A percentile compares a stretch with the other conserved stretches of the same genome.
Evolutionary conservation across 495 filamentous ascomycete genomes (phyloP).

Genomic region (Neurospora sp.): DNA sequence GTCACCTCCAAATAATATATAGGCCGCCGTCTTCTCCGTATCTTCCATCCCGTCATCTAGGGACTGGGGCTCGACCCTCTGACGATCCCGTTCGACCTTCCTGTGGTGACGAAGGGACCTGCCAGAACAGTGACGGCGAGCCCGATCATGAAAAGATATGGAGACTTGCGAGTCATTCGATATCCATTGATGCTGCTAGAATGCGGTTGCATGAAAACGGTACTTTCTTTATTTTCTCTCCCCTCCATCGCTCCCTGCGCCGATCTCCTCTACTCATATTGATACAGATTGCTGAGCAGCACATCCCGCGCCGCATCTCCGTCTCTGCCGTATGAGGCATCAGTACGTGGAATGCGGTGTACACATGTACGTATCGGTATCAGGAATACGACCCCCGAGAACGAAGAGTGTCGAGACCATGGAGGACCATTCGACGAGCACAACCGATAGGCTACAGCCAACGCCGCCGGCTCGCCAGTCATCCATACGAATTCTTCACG

Average conservation of each 20-base stretch:
- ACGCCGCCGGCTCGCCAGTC: neutral
- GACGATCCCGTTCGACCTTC: neutral
- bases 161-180: neutral
- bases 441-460: neutral
- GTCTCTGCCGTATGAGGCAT: neutral
- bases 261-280: neutral
- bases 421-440: neutral
- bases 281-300: neutral
- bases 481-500: neutral
- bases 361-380: neutral
- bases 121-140: neutral
- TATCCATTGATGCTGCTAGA: neutral
- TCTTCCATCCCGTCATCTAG: neutral
- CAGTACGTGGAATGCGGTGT: neutral
- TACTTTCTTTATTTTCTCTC: neutral
- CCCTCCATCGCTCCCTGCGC: neutral
- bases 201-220: neutral
- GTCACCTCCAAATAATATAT: neutral
- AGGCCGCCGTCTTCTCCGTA: neutral
- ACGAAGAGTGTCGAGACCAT: neutral
- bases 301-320: neutral
- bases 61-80: neutral
- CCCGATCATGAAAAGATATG: neutral
- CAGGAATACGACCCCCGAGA: neutral
- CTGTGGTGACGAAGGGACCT: neutral